These are phyloP conservation scores for Jackrogersella multiformis DNA, from an alignment of 495 filamentous ascomycete genomes.

Conservation along the genomic window DNA sequence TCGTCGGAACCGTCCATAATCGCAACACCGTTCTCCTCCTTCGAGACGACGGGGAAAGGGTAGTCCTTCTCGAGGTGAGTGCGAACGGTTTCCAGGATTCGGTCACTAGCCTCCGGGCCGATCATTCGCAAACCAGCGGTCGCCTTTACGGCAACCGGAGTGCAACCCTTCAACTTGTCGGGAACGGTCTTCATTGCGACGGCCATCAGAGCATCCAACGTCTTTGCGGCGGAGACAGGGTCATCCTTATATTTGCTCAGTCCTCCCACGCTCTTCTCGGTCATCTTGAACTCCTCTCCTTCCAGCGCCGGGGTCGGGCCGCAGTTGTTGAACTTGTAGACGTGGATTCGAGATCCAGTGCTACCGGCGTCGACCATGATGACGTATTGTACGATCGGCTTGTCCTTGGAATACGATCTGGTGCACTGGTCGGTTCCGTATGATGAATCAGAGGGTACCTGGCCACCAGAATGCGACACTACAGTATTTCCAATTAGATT, in stretches of 20 bases:
- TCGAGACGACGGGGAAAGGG: slow-evolving; percentile 91
- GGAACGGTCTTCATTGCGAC: slow-evolving; percentile 85
- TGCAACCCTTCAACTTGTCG: slow-evolving; percentile 84
- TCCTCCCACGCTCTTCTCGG: slow-evolving; percentile 80
- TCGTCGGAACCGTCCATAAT: slow-evolving; percentile 98
- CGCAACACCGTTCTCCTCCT: slow-evolving; percentile 83
- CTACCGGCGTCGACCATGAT: slow-evolving; percentile 99
- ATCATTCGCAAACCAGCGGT: slow-evolving; percentile 91
- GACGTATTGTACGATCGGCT: slow-evolving; percentile 95
- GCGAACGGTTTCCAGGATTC: slow-evolving; percentile 87
- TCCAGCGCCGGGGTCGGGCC: slow-evolving; percentile 94
- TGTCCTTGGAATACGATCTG: slow-evolving; percentile 80
- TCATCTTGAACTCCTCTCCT: slow-evolving; percentile 89
- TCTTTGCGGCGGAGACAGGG: slow-evolving; percentile 86
- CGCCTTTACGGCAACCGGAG: slow-evolving; percentile 93
- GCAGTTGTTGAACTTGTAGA: slow-evolving; percentile 99
- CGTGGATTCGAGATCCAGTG: slow-evolving; percentile 96
- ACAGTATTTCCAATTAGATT: slow-evolving; percentile 10
- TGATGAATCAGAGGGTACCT: slow-evolving; percentile 66
- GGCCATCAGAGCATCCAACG: slow-evolving; percentile 86
- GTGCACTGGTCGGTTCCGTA: slow-evolving; percentile 77
- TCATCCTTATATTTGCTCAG: slow-evolving; percentile 86
- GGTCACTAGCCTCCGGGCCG: slow-evolving; percentile 79
- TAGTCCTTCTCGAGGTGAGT: slow-evolving; percentile 84
- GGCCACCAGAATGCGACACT: slow-evolving; percentile 52